A percentile compares a stretch with the other conserved stretches of the same genome.
These are phyloP conservation scores for Glaciozyma martinii DNA, from an alignment of 768 basidiomycete species.

Conservation along the genomic window DNA sequence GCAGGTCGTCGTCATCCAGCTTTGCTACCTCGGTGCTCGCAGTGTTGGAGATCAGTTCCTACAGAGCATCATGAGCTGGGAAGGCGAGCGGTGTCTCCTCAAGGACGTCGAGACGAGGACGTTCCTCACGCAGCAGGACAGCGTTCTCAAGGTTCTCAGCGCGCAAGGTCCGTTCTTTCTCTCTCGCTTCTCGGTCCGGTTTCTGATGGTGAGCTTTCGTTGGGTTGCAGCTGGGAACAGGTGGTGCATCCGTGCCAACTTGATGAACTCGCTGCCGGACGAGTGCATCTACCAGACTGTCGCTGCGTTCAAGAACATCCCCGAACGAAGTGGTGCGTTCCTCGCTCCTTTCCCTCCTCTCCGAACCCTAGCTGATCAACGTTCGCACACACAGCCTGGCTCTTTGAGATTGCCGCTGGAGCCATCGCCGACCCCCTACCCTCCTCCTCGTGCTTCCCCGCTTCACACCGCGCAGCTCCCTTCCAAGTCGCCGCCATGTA, in stretches of 20 bases:
- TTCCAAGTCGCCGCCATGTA: constrained; percentile 16
- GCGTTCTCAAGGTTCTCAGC: constrained; percentile 77
- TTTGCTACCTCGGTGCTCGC: constrained; percentile 74
- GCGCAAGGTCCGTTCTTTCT: background rate
- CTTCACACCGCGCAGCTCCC: constrained; percentile 5
- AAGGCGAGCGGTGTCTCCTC: constrained; percentile 71
- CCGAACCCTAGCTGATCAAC: background rate
- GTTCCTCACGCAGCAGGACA: constrained; percentile 82
- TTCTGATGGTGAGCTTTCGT: background rate
- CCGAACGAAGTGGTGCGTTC: constrained; percentile 49
- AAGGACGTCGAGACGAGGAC: constrained; percentile 87
- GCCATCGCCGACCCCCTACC: background rate
- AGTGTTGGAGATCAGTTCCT: constrained; percentile 67
- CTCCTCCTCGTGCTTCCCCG: constrained; percentile 59
- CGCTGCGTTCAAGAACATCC: constrained; percentile 66
- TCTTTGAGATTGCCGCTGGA: background rate
- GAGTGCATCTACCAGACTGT: constrained; percentile 78
- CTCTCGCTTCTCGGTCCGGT: background rate
- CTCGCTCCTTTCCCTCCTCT: background rate
- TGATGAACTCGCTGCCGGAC: constrained; percentile 76
- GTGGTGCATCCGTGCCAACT: constrained; percentile 82
- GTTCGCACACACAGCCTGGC: background rate
- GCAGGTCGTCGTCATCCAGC: constrained; percentile 74
- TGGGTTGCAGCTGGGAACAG: constrained; percentile 58
- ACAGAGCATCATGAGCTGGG: constrained; percentile 76